These are phyloP conservation scores for Penicillium verhagenii DNA, from an alignment of 495 filamentous ascomycete species.

Conservation along the genomic window DNA sequence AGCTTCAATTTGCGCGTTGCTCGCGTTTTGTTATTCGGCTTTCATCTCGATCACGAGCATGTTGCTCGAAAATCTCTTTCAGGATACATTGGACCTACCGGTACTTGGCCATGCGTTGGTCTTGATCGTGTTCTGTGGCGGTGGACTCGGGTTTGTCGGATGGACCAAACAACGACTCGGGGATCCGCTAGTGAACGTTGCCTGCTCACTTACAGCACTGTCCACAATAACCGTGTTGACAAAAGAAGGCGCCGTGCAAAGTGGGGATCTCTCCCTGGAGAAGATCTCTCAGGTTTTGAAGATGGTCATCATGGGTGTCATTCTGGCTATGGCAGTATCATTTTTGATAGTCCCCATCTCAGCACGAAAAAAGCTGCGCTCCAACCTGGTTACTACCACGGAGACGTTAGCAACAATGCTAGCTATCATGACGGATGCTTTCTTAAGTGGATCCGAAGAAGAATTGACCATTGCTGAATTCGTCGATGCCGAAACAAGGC, in stretches of 20 bases:
- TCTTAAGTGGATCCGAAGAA: conserved; percentile 80
- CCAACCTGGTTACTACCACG: conserved; percentile 73
- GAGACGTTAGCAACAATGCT: conserved; percentile 78
- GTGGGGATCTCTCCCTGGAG: conserved; percentile 70
- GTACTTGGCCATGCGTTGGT: conserved; percentile 77
- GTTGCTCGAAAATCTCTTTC: conserved; percentile 77
- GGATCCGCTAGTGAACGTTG: conserved; percentile 86
- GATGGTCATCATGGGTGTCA: conserved; percentile 85
- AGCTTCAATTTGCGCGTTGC: conserved; percentile 76
- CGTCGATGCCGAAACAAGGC: conserved; percentile 61
- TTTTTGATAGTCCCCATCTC: conserved; percentile 78
- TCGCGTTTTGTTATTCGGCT: conserved; percentile 80
- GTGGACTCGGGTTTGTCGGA: conserved; percentile 83
- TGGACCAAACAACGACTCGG: conserved; percentile 89
- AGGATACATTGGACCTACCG: conserved; percentile 59
- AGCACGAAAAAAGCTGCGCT: conserved; percentile 70
- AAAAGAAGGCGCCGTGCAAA: conserved; percentile 85
- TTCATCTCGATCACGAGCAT: conserved; percentile 83
- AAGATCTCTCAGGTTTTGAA: conserved; percentile 88
- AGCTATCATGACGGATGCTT: conserved; percentile 77
- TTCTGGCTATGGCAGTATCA: conserved; percentile 71
- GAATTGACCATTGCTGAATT: conserved; percentile 66
- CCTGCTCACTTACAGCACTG: conserved; percentile 85
- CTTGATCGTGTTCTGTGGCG: conserved; percentile 82
- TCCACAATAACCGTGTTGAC: conserved; percentile 90